These are phyloP conservation scores for Parmelia sp. DNA, from an alignment of 495 filamentous ascomycete genomes.

Conservation along the genomic window DNA sequence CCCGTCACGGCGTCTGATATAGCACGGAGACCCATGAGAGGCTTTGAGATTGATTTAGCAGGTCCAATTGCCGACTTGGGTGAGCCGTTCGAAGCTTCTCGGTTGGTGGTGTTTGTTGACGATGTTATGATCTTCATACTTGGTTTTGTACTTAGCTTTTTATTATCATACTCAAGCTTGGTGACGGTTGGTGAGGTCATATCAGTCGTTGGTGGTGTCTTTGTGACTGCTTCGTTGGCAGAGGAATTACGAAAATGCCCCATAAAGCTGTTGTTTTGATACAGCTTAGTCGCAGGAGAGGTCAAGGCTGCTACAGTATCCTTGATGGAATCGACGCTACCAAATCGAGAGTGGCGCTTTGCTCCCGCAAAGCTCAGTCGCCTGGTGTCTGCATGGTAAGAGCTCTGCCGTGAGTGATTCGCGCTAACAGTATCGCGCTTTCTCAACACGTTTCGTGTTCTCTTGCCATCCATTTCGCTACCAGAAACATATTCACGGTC, in stretches of 20 bases:
- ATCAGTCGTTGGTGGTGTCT: conserved; percentile 28
- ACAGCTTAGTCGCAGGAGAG: conserved; percentile 48
- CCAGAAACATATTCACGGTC: conserved; percentile 95
- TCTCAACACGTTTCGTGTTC: conserved; percentile 65
- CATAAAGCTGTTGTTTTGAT: conserved; percentile 47
- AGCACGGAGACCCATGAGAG: conserved; percentile 61
- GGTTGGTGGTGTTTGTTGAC: conserved; percentile 44
- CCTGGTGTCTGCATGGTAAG: conserved; percentile 65
- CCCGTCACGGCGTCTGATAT: conserved; percentile 75
- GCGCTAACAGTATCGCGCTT: conserved; percentile 61
- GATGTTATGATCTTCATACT: conserved; percentile 41
- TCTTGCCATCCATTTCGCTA: conserved; percentile 69
- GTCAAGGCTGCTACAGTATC: conserved; percentile 37
- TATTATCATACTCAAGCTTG: conserved; percentile 51
- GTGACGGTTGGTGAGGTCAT: conserved; percentile 50
- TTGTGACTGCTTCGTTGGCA: conserved; percentile 31
- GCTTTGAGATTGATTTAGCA: conserved; percentile 43
- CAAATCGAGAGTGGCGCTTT: conserved; percentile 70
- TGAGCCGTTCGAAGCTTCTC: conserved; percentile 46
- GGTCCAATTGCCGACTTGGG: conserved; percentile 39
- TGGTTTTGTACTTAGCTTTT: conserved; percentile 24
- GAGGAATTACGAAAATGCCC: conserved; percentile 44
- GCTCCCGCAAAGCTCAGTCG: conserved; percentile 45
- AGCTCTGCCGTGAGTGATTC: conserved; percentile 57
- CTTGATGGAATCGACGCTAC: conserved; percentile 58